These are phyloP conservation scores for Stereocaulon alpinum DNA, from an alignment of 495 filamentous ascomycete species.

Conservation along the genomic window DNA sequence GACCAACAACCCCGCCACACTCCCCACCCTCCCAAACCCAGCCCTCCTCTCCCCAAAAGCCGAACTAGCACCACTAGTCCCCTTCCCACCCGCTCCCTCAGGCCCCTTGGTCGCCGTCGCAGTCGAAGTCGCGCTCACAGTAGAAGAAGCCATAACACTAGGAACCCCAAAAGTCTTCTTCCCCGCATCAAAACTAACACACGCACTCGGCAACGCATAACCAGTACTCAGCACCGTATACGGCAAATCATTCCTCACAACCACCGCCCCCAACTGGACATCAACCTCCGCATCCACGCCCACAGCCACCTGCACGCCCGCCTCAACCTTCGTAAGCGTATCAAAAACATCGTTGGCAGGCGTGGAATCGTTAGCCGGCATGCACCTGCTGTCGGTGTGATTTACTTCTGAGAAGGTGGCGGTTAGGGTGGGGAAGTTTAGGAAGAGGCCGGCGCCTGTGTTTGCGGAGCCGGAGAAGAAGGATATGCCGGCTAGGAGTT, in stretches of 20 bases:
- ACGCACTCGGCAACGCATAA: conserved; percentile 20
- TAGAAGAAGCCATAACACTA: background rate
- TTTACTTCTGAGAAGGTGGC: conserved; percentile 12
- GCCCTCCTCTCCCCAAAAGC: too few species aligned
- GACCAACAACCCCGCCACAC: too few species aligned
- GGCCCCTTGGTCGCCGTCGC: background rate
- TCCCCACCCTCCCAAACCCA: too few species aligned
- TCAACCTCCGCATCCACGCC: conserved; percentile 17
- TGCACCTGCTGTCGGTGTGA: background rate
- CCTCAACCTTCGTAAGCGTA: conserved; percentile 19
- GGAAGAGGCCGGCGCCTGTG: conserved; percentile 22
- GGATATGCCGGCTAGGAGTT: conserved; percentile 25
- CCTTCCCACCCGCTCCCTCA: background rate
- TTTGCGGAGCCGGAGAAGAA: conserved; percentile 16
- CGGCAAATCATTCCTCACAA: background rate
- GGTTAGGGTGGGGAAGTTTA: conserved; percentile 22
- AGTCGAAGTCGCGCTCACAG: background rate
- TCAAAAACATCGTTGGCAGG: background rate
- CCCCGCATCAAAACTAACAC: conserved; percentile 20
- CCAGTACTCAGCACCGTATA: conserved; percentile 6
- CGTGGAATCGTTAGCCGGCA: too few species aligned
- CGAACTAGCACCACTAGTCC: too few species aligned
- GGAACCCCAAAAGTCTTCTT: conserved; percentile 12
- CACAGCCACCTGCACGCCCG: conserved; percentile 19
- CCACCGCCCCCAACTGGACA: background rate